Conservation (phyloP, 139 green algal species). For the Eudorina sp. region DNA sequence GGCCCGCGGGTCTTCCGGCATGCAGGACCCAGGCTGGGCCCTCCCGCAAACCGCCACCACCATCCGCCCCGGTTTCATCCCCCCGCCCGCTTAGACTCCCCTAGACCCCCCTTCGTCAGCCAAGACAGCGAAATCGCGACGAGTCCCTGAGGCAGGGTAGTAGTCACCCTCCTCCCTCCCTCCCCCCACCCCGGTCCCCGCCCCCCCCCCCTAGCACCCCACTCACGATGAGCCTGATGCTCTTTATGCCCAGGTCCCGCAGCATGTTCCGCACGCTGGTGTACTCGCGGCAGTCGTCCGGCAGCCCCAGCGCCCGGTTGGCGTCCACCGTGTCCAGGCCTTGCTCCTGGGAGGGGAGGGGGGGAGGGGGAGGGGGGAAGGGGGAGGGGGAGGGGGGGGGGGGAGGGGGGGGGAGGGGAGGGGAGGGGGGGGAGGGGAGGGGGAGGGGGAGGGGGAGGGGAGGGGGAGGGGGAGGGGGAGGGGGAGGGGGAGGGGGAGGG, state of each 20-base stretch:
- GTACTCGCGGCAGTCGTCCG: slow-evolving; percentile 96
- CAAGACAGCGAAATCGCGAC: too few species aligned
- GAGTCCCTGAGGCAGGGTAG: too few species aligned
- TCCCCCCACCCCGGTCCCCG: neutral
- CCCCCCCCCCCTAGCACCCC: neutral
- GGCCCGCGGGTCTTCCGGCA: too few species aligned
- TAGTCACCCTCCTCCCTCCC: too few species aligned
- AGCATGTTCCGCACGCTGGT: slow-evolving; percentile 92
- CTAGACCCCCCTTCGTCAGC: too few species aligned
- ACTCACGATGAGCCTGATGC: slow-evolving; percentile 86
- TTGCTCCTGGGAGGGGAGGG: slow-evolving; percentile 76
- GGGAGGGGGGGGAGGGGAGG: too few species aligned
- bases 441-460: neutral
- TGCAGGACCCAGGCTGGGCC: too few species aligned
- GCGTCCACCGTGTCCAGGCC: slow-evolving; percentile 96
- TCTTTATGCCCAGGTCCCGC: slow-evolving; percentile 81
- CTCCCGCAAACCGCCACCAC: too few species aligned
- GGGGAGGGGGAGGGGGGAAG: neutral
- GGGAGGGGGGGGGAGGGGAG: neutral
- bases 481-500: too few species aligned
- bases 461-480: neutral
- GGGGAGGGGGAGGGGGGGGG: neutral
- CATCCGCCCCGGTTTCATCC: too few species aligned
- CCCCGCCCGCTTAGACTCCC: too few species aligned
- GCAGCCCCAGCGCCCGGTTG: slow-evolving; percentile 92